Conservation (phyloP, 208 protist species). For the Leishmania braziliensis region DNA sequence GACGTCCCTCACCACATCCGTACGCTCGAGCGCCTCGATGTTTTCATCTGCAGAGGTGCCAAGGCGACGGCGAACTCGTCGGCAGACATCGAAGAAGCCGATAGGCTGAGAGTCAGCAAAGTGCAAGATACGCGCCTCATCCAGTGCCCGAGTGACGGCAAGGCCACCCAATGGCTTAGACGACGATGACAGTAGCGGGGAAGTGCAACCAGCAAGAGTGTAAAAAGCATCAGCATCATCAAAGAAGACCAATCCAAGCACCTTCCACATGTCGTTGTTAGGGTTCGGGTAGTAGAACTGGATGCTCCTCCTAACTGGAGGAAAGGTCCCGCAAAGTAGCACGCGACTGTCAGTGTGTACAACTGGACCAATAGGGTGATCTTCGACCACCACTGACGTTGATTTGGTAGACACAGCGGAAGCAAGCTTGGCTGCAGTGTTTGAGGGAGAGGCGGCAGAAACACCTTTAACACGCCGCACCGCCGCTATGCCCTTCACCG, state of each 20-base stretch:
- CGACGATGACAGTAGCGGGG: neutral
- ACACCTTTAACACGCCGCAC: neutral
- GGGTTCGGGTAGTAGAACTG: constrained; percentile 43
- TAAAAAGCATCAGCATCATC: constrained; percentile 26
- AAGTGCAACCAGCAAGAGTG: neutral
- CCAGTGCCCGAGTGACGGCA: neutral
- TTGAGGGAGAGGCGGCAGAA: neutral
- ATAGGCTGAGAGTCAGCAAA: constrained; percentile 19
- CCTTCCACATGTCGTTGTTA: constrained; percentile 43
- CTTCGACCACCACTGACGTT: constrained; percentile 12
- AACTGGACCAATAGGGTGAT: constrained; percentile 24
- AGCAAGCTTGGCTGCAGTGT: neutral
- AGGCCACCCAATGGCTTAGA: neutral
- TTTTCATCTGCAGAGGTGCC: constrained; percentile 34
- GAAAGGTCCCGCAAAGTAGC: constrained; percentile 41
- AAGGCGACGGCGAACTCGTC: constrained; percentile 16
- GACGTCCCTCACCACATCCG: constrained; percentile 22
- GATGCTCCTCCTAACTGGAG: constrained; percentile 26
- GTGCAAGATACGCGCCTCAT: constrained; percentile 17
- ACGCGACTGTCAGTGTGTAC: constrained; percentile 24
- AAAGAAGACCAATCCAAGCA: constrained; percentile 35
- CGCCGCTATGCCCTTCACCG: no score
- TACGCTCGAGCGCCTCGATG: constrained; percentile 19
- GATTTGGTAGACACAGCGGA: neutral
- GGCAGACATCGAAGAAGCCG: constrained; percentile 33